Evolutionary conservation across 1,139 yeast genomes (phyloP), one percentile per base, ranked within the genome.

Genomic region (Pichia sp.): DNA sequence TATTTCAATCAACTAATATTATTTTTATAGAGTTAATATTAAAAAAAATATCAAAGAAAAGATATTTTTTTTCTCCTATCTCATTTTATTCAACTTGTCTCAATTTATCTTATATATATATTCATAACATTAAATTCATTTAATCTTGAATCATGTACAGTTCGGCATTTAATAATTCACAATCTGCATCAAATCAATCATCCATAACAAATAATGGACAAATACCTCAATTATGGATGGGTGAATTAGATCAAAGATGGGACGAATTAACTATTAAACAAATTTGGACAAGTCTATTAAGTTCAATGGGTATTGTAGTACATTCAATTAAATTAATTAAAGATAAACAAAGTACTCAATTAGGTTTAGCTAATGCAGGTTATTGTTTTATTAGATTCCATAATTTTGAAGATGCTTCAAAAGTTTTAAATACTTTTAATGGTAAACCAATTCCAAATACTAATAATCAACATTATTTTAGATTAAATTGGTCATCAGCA

Each of bases 341-440:
- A 39, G 64, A 61, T 47, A 58, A 57, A 38, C 61, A 58, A 48
- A 55, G 61, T 46, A 46, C 53, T 12, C 51, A 49, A 26, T 42
- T 57, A 24, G 64, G 63, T 8, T 49, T 60, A 10, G 67, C 41
- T n/a, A 84, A 81, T 58, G 77, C 82, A 8, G 90, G 92, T 4
- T 83, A 82, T 61, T 83, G 92, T 59, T 83, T 83, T 58, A 73
- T 83, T 30, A 85, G 82, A 54, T 82, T 83, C 58, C 78, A 76
- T 48, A 66, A 73, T 41, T 71, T 71, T 56, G 78, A 76, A 42
- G 85, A 79, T 58, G 89, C 90, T 2, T 76, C 80, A 46, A 74
- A 72, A 46, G 87, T 87, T 0, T 63, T 83, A 45, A 65, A 76
- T 37, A 40, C 48, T 9, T 71, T 81, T 45, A 81, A 81, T 58